phyloP scores from a whole-genome alignment of 305 asterid species.

The Withania somnifera region DNA sequence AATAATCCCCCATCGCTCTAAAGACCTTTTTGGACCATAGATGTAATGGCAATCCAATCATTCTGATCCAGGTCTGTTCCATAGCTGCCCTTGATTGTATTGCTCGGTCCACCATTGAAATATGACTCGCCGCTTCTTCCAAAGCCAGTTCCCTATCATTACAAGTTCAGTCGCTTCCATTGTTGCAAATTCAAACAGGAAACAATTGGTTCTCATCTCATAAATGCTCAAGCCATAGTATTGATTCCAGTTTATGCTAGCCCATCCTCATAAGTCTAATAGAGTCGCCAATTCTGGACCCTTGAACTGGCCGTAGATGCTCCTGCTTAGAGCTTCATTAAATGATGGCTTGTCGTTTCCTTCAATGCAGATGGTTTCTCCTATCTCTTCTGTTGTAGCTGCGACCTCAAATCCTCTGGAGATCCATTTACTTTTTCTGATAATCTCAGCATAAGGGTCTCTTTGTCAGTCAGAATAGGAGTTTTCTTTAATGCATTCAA shows the following conservation, averaged over 20 bases:
- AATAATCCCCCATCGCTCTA: too few species aligned
- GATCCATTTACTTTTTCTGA: too few species aligned
- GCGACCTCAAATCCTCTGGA: neutral
- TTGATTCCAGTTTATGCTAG: too few species aligned
- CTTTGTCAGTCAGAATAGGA: neutral
- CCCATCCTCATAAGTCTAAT: too few species aligned
- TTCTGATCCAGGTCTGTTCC: neutral
- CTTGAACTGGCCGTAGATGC: neutral
- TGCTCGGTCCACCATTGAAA: neutral
- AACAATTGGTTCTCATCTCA: too few species aligned
- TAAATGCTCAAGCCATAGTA: too few species aligned
- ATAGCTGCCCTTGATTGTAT: neutral
- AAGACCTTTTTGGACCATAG: too few species aligned
- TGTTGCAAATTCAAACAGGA: too few species aligned
- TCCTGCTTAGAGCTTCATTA: neutral
- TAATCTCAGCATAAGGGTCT: neutral
- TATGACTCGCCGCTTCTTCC: neutral
- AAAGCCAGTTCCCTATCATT: neutral
- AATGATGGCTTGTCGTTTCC: neutral
- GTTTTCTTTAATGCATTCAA: too few species aligned
- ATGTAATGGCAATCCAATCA: too few species aligned
- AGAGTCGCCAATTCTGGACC: neutral
- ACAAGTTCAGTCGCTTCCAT: neutral
- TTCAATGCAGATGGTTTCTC: neutral
- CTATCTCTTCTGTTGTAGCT: neutral